These are phyloP conservation scores for Pachysandra terminalis DNA, from an alignment of 164 flowering plant species.

Conservation along the genomic window DNA sequence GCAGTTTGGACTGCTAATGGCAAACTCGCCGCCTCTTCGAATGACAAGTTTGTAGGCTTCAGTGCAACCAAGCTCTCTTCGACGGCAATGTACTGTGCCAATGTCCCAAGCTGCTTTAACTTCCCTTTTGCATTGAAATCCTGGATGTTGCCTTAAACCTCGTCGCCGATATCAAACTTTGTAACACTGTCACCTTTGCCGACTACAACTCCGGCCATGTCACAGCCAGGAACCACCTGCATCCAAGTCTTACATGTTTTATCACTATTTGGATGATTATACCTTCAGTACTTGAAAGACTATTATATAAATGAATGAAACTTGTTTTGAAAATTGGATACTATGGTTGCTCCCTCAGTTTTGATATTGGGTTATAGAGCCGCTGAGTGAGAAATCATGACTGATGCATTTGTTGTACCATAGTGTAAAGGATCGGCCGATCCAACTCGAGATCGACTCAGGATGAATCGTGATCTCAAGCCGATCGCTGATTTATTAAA, in stretches of 20 bases:
- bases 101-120: conserved; percentile 42
- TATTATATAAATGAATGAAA: too few relatives aligned
- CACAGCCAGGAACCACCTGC: conserved; percentile 45
- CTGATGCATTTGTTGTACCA: too few relatives aligned
- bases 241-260: background rate
- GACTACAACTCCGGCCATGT: conserved; percentile 41
- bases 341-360: too few relatives aligned
- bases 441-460: too few relatives aligned
- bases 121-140: conserved; percentile 25
- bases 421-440: too few relatives aligned
- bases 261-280: background rate
- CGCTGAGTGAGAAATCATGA: too few relatives aligned
- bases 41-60: conserved; percentile 38
- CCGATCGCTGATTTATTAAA: too few relatives aligned
- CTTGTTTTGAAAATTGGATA: too few relatives aligned
- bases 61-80: conserved; percentile 41
- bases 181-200: conserved; percentile 22
- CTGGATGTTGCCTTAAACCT: conserved; percentile 42
- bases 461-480: too few relatives aligned
- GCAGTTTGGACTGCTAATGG: conserved; percentile 49
- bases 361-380: too few relatives aligned
- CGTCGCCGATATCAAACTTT: conserved; percentile 33
- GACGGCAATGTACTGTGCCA: conserved; percentile 40
- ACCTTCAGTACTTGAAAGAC: too few relatives aligned
- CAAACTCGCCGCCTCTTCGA: conserved; percentile 48